Evolutionary conservation across 306 rosid genomes (phyloP), one percentile per base, ranked within the genome.

Genomic region (Herpetospermum pedunculosum): DNA sequence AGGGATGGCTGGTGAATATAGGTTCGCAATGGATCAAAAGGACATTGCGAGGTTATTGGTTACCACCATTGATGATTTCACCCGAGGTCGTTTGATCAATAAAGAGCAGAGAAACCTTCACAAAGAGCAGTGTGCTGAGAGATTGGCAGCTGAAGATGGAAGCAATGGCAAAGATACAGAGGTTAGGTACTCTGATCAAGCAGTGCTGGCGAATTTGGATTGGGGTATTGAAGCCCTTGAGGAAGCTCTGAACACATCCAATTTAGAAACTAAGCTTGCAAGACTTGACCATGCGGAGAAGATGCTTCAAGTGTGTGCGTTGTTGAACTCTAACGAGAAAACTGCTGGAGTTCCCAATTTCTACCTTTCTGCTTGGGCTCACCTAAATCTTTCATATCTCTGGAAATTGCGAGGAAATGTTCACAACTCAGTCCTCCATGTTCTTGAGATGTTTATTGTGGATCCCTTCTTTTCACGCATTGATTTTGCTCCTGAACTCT

Each of bases 141-240:
- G 98, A 64, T 82, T 91, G 80, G 90, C 98, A 53, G 95, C 98
- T n/a, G 89, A 86, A 81, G 98, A 89, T 80, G 97, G 86, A 85
- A 81, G 82, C 41, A 43, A 64, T 64, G 88, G 81, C 60, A 88
- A 84, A 68, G 96, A 80, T 52, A 73, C 73, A 6, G 94, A 89
- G 76, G 89, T 93, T 35, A 81, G 85, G 28, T 93, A 93, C 80
- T 85, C 98, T 18, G 96, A 93, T 82, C 98, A 93, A 77, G 97
- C 97, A 35, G 96, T 93, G 9, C 57, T 93, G 46, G 97, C 97
- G 28, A 91, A 93, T 78, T 85, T 93, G 65, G 98, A 91, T 73
- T 89, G 98, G 98, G 98, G 94, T 13, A 91, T 93, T 62, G 98
- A 93, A 76, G 96, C 97, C 18, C 90, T 93, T 49, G 96, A 91